Conservation (phyloP, 352 stramenopile genomes). For the Globisporangium middletonii region DNA sequence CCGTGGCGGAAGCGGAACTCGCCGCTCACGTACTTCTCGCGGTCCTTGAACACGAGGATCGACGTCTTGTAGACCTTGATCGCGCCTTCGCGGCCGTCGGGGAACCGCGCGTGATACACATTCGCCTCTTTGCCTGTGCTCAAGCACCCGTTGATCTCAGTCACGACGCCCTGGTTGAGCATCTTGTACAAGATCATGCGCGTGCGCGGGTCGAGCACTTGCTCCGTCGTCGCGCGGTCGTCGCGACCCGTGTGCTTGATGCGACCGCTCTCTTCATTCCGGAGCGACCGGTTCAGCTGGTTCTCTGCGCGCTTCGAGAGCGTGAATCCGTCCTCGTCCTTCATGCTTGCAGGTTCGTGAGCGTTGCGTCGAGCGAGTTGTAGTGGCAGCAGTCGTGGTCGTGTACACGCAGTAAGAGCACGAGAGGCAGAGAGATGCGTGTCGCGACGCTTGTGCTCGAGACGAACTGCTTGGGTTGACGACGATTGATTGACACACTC, state of each 20-base stretch:
- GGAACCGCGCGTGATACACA: conserved; percentile 95
- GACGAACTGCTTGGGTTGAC: too few species aligned
- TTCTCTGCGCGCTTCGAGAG: conserved; percentile 79
- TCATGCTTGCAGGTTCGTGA: conserved; percentile 20
- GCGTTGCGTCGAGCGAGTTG: not conserved
- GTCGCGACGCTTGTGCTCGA: too few species aligned
- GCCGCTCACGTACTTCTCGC: conserved; percentile 98
- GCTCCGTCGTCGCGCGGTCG: conserved; percentile 97
- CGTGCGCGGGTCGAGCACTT: conserved; percentile 97
- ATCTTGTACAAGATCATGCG: conserved; percentile 99
- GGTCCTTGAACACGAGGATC: conserved; percentile 99
- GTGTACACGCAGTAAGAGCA: not conserved
- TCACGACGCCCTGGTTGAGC: conserved; percentile 94
- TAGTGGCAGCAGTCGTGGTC: not conserved
- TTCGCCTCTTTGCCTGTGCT: conserved; percentile 99
- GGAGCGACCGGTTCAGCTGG: conserved; percentile 67
- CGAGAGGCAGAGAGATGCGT: not conserved
- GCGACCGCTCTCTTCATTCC: conserved; percentile 68
- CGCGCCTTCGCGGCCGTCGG: conserved; percentile 67
- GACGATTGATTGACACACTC: not conserved
- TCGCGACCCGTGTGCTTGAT: conserved; percentile 93
- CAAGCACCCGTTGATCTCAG: conserved; percentile 98
- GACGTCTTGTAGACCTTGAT: conserved; percentile 87
- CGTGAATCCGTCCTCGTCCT: conserved; percentile 55
- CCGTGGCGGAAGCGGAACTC: conserved; percentile 97